Base-by-base conservation (phyloP, 208 protist genomes). In the Trypanosoma mega region DNA sequence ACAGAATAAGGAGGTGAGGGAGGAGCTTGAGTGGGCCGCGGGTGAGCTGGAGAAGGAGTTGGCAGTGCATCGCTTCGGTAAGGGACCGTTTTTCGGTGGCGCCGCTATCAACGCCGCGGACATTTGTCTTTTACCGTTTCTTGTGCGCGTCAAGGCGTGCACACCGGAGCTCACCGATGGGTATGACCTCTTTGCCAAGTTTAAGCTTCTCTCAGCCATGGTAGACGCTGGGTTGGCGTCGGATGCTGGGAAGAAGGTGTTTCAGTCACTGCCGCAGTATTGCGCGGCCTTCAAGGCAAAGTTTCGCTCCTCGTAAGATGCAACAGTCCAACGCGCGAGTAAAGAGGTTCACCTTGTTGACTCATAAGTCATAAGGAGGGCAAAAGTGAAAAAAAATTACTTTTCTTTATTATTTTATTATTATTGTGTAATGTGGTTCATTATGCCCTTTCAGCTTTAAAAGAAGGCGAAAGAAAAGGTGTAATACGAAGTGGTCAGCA, bases 21-120 rank as follows among this genome's bases (percentile, higher is more conserved):
- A 55, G 30, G 76, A 84, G 36, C 18, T 87, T 26, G 27, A 76
- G 54, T 84, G 76, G 85, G 74, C 63, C 7, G 69, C 73, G 12
- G 53, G 64, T 30, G 71, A 87, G 52, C 45, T 90, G 12, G 72
- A 80, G 63, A 73, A 81, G 57, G 70, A 72, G 47, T 57, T 88
- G 44, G 57, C 60, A 36, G 68, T 71, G 34, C 65, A 76, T 3
- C 65, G 56, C n/a, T 78, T 78, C 70, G 74, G 71, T 26, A 41
- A 66, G n/a, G 85, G 85, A 14, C 80, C 82, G 12, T 93, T 93
- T 62, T 69, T 83, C 51, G 82, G 82, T 20, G 82, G 80, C 23
- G 63, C 39, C 31, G 21, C 5, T 31, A 78, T 86, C 71, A 83
- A 89, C 45, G 51, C 71, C 16, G 82, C 68, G n/a, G 86, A 93